These are phyloP conservation scores for Talaromyces sp. DNA, from an alignment of 2,329 filamentous ascomycete genomes.

Conservation along the genomic window DNA sequence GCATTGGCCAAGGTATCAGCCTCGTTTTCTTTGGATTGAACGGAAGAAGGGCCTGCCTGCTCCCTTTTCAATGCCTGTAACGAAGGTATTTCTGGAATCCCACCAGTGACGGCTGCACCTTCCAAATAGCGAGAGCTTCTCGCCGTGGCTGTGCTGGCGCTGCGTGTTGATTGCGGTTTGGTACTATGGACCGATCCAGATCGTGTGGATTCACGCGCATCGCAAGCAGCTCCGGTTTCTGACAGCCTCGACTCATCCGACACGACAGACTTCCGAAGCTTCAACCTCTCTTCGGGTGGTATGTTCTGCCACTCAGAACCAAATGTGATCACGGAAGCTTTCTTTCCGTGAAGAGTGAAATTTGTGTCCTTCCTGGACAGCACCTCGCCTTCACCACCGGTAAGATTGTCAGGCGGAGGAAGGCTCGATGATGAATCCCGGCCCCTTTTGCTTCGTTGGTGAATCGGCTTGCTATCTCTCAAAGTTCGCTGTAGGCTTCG, in stretches of 20 bases:
- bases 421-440: constrained; percentile 66
- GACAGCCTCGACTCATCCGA: constrained; percentile 34
- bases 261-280: constrained; percentile 52
- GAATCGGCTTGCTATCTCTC: constrained; percentile 66
- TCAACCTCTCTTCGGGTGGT: constrained; percentile 67
- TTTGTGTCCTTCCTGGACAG: constrained; percentile 76
- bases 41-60: not conserved
- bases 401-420: constrained; percentile 47
- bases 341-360: constrained; percentile 96
- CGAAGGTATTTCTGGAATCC: constrained; percentile 18
- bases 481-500: constrained; percentile 86
- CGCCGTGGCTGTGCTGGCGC: constrained; percentile 63
- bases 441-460: constrained; percentile 69
- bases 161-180: constrained; percentile 59
- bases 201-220: constrained; percentile 23
- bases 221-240: constrained; percentile 25
- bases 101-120: constrained; percentile 19
- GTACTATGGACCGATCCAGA: constrained; percentile 33
- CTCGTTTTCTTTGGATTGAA: not conserved
- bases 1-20: not conserved
- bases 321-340: constrained; percentile 95
- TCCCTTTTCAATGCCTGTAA: constrained; percentile 3
- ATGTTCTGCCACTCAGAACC: constrained; percentile 82
- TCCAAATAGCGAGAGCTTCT: constrained; percentile 42
- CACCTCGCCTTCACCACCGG: constrained; percentile 55